A percentile compares a stretch with the other conserved stretches of the same genome.
Evolutionary conservation across 805 yeast species (phyloP).

Genomic region (Deakozyma indianensis): DNA sequence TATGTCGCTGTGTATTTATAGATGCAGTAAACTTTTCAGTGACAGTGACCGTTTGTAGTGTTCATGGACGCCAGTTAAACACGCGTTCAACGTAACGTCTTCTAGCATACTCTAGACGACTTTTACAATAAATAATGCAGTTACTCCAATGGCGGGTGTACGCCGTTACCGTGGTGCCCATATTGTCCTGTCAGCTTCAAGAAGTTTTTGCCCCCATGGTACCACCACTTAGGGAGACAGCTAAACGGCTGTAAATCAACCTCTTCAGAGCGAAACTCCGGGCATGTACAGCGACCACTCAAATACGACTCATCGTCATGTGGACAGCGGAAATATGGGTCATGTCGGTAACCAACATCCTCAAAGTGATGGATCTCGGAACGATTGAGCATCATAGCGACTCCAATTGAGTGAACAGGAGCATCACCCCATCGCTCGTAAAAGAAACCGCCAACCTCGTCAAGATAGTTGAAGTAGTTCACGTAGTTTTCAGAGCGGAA

Average conservation of each 20-base stretch:
- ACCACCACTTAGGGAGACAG: conserved; percentile 25
- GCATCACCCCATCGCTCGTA: conserved; percentile 97
- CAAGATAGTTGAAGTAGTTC: conserved; percentile 53
- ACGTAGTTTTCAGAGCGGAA: conserved; percentile 60
- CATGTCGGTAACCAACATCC: conserved; percentile 69
- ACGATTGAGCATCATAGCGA: conserved; percentile 40
- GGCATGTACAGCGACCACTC: conserved; percentile 24
- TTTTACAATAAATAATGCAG: too few species aligned
- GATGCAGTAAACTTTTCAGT: too few species aligned
- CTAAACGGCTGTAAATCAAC: conserved; percentile 21
- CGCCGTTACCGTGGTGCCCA: not conserved
- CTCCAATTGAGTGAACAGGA: conserved; percentile 71
- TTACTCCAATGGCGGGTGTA: not conserved
- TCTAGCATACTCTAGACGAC: too few species aligned
- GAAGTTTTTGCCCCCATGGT: conserved; percentile 19
- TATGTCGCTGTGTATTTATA: too few species aligned
- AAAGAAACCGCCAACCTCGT: conserved; percentile 65
- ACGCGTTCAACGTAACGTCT: too few species aligned
- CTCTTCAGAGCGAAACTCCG: conserved; percentile 17
- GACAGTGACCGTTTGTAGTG: too few species aligned
- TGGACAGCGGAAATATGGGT: conserved; percentile 39
- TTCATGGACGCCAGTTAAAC: too few species aligned
- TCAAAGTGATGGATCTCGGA: conserved; percentile 61
- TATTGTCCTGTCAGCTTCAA: not conserved
- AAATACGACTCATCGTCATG: conserved; percentile 20